These are phyloP conservation scores for Delonix regia DNA, from an alignment of 306 rosid genomes.

Conservation along the genomic window DNA sequence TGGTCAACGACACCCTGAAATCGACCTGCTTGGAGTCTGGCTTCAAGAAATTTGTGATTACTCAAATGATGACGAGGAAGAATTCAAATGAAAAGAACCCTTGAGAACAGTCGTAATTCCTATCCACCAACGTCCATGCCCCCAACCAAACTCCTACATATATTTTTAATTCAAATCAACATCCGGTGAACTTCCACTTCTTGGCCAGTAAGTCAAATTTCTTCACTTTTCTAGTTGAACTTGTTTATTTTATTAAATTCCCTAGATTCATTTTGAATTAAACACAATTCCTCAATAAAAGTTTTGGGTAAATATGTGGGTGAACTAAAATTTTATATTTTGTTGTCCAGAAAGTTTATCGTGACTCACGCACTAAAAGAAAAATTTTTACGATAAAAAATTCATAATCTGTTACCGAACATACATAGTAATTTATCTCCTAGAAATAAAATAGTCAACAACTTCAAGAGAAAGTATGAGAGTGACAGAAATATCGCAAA, in stretches of 20 bases:
- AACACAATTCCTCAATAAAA: background rate
- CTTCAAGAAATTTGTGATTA: background rate
- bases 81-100: background rate
- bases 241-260: background rate
- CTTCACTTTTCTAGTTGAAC: background rate
- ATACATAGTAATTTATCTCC: background rate
- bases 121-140: background rate
- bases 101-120: background rate
- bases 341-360: background rate
- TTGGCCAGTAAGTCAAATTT: background rate
- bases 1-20: conserved; percentile 30
- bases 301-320: background rate
- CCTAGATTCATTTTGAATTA: background rate
- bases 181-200: background rate
- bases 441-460: background rate
- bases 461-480: background rate
- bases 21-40: conserved; percentile 19
- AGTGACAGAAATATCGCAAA: conserved; percentile 10
- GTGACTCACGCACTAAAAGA: background rate
- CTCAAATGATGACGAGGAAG: background rate
- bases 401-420: background rate
- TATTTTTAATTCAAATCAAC: background rate
- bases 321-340: background rate
- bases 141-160: background rate
- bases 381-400: background rate